These are phyloP conservation scores for Pseudonectria foliicola DNA, from an alignment of 2,329 filamentous ascomycete species.

Conservation along the genomic window DNA sequence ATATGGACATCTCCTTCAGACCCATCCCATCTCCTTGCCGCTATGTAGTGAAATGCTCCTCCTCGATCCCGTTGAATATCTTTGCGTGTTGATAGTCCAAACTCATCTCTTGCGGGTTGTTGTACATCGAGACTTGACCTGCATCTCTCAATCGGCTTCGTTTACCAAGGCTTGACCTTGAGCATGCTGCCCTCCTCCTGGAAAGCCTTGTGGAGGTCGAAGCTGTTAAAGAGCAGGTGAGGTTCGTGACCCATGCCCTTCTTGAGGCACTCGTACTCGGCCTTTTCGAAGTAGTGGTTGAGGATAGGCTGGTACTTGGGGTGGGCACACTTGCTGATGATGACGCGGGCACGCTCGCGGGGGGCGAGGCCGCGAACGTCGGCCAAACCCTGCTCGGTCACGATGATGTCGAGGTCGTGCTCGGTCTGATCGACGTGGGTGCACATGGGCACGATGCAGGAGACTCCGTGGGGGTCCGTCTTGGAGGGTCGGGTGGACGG, in stretches of 20 bases:
- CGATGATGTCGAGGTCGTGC: conserved; percentile 84
- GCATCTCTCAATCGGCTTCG: no score
- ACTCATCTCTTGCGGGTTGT: no score
- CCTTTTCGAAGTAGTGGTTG: conserved; percentile 74
- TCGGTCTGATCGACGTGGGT: conserved; percentile 91
- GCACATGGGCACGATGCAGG: conserved; percentile 88
- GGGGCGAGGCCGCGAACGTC: conserved; percentile 78
- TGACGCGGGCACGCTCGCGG: conserved; percentile 72
- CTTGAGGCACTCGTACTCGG: conserved; percentile 76
- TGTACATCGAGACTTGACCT: no score
- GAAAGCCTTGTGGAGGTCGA: conserved; percentile 84
- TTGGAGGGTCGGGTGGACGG: conserved; percentile 74
- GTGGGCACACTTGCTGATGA: conserved; percentile 82
- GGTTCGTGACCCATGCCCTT: conserved; percentile 90
- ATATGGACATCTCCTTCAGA: no score
- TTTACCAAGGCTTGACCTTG: conserved; percentile 63
- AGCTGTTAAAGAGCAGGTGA: conserved; percentile 76
- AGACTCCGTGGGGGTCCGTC: conserved; percentile 73
- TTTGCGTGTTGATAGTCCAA: no score
- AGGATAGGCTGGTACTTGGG: conserved; percentile 79
- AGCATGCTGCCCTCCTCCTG: conserved; percentile 78
- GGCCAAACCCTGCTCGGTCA: conserved; percentile 68
- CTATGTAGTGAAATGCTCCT: no score
- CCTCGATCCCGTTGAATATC: no score
- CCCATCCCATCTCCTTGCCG: no score